Conservation (phyloP, 2,329 filamentous ascomycete genomes). For the Tolypocladium ophioglossoides region DNA sequence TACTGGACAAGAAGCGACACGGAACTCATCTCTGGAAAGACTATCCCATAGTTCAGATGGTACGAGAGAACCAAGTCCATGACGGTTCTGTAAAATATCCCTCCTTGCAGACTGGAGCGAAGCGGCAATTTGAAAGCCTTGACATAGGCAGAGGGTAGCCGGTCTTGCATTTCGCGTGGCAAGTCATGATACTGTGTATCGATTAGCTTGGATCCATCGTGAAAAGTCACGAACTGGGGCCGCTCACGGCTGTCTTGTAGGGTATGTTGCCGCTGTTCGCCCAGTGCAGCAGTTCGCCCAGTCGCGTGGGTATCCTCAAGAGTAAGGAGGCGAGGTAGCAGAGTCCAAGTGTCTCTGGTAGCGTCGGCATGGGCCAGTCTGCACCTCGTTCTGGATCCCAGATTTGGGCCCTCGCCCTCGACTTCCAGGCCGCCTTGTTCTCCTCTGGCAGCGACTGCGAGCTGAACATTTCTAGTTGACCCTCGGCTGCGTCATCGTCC, state of each 20-base stretch:
- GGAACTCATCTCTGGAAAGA: conserved; percentile 63
- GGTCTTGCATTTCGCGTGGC: conserved; percentile 53
- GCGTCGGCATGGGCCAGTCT: conserved; percentile 48
- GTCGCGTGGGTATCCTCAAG: conserved; percentile 63
- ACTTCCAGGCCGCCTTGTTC: conserved; percentile 16
- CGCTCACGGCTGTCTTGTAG: conserved; percentile 56
- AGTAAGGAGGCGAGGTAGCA: conserved; percentile 73
- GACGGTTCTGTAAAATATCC: conserved; percentile 54
- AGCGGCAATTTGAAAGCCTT: conserved; percentile 42
- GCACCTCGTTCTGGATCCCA: conserved; percentile 34
- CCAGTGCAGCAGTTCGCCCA: conserved; percentile 65
- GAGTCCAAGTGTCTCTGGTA: conserved; percentile 65
- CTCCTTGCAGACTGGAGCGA: conserved; percentile 30
- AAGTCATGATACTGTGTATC: conserved; percentile 40
- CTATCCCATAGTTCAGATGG: conserved; percentile 55
- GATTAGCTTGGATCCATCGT: neutral
- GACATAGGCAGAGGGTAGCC: conserved; percentile 53
- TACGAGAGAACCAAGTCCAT: conserved; percentile 54
- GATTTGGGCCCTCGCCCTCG: conserved; percentile 23
- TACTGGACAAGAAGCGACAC: conserved; percentile 59
- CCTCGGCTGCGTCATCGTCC: conserved; percentile 13
- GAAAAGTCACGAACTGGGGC: neutral
- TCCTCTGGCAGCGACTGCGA: conserved; percentile 20
- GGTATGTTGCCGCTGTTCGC: conserved; percentile 56
- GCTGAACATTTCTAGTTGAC: conserved; percentile 25